phyloP scores from a whole-genome alignment of 345 rosid species.

The Nasturtium officinale region DNA sequence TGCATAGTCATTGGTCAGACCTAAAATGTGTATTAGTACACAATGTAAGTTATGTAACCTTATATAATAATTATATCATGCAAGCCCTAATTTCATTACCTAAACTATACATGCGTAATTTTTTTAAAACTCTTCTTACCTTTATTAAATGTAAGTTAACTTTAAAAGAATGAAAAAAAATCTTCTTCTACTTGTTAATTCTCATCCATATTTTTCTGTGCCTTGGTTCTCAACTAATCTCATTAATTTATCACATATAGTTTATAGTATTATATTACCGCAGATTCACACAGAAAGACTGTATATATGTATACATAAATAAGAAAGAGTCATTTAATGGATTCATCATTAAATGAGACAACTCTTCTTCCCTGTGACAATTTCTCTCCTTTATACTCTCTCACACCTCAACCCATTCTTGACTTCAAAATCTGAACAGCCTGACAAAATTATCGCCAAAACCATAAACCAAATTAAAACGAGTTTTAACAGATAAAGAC shows the following conservation, averaged over 20 bases:
- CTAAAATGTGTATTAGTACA: slow-evolving; percentile 23
- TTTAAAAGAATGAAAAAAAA: neutral
- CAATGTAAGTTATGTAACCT: slow-evolving; percentile 27
- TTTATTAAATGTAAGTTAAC: slow-evolving; percentile 23
- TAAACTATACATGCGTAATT: slow-evolving; percentile 34
- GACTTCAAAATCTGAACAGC: slow-evolving; percentile 28
- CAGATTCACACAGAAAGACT: slow-evolving; percentile 1
- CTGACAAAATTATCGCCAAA: slow-evolving; percentile 24
- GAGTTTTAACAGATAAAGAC: slow-evolving; percentile 7
- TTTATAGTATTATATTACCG: neutral
- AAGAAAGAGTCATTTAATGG: slow-evolving; percentile 25
- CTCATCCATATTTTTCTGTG: slow-evolving; percentile 37
- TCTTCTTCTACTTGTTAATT: slow-evolving; percentile 30
- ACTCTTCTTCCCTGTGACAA: slow-evolving; percentile 16
- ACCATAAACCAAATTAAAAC: slow-evolving; percentile 19
- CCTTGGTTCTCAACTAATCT: slow-evolving; percentile 46
- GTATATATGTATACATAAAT: neutral
- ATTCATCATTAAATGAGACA: slow-evolving; percentile 24
- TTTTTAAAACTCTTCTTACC: slow-evolving; percentile 33
- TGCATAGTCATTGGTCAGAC: slow-evolving; percentile 41
- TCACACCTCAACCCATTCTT: slow-evolving; percentile 16
- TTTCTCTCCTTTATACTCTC: slow-evolving; percentile 25
- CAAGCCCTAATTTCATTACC: slow-evolving; percentile 41
- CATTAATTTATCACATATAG: slow-evolving; percentile 39
- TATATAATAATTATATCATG: slow-evolving; percentile 22